Conservation (phyloP, 352 stramenopile genomes). For the Pythium periplocum region DNA sequence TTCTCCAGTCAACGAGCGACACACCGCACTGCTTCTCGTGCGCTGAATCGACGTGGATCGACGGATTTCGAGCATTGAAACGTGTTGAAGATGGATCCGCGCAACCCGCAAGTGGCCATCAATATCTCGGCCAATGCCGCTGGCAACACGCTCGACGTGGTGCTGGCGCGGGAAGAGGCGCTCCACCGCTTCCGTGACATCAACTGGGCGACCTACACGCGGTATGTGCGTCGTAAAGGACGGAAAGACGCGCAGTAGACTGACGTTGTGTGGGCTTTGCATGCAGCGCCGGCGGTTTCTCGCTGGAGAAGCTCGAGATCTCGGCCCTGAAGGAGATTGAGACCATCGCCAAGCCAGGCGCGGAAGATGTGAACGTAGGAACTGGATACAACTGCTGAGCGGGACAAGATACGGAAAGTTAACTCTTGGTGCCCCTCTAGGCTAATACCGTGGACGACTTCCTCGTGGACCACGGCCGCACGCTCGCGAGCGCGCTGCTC, state of each 20-base stretch:
- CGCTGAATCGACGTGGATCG: too few species aligned
- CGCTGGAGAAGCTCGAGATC: slow-evolving; percentile 84
- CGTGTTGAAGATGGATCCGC: slow-evolving; percentile 34
- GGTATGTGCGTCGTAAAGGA: slow-evolving; percentile 22
- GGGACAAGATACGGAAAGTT: too few species aligned
- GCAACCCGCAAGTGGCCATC: slow-evolving; percentile 58
- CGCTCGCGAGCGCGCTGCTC: slow-evolving; percentile 58
- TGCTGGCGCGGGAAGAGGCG: slow-evolving; percentile 71
- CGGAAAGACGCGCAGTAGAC: too few species aligned
- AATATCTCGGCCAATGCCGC: slow-evolving; percentile 44
- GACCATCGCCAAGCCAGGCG: slow-evolving; percentile 59
- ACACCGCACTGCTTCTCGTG: too few species aligned
- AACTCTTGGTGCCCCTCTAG: slow-evolving; percentile 17
- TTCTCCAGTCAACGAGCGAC: too few species aligned
- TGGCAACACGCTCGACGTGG: slow-evolving; percentile 57
- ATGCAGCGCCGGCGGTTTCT: slow-evolving; percentile 64
- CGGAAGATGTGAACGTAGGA: slow-evolving; percentile 20
- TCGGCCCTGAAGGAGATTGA: slow-evolving; percentile 80
- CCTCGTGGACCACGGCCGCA: slow-evolving; percentile 57
- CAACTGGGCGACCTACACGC: slow-evolving; percentile 87
- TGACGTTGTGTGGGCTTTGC: too few species aligned
- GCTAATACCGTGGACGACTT: slow-evolving; percentile 71
- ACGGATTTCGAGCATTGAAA: slow-evolving; percentile 4
- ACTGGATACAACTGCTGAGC: not conserved
- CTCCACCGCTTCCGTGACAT: slow-evolving; percentile 86